Evolutionary conservation across 2,329 filamentous ascomycete species (phyloP).

Genomic region (Calonectria hongkongensis): DNA sequence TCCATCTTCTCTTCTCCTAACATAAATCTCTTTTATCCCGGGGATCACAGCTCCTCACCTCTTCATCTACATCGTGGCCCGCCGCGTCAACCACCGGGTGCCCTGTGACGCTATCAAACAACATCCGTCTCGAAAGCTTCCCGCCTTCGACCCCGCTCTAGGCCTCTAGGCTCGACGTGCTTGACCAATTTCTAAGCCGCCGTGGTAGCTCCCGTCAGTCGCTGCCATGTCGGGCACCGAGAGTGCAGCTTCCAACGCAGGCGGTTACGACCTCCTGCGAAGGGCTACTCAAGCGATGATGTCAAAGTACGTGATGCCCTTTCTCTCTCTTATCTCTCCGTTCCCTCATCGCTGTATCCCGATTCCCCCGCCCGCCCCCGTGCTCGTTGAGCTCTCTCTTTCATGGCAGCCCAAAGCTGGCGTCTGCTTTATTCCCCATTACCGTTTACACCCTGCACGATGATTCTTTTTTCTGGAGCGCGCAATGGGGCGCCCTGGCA

Average conservation of each 20-base stretch:
- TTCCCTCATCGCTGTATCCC: slow-evolving; percentile 31
- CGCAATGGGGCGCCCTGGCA: slow-evolving; percentile 33
- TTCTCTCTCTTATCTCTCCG: slow-evolving; percentile 49
- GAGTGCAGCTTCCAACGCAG: slow-evolving; percentile 61
- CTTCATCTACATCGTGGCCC: slow-evolving; percentile 30
- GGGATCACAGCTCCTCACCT: slow-evolving; percentile 39
- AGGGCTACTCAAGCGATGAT: slow-evolving; percentile 79
- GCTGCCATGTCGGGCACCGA: slow-evolving; percentile 71
- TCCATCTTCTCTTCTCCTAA: slow-evolving; percentile 51
- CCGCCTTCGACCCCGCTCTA: slow-evolving; percentile 46
- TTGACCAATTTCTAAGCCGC: slow-evolving; percentile 48
- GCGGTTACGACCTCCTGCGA: slow-evolving; percentile 74
- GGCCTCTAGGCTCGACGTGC: slow-evolving; percentile 44
- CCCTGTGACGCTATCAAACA: slow-evolving; percentile 47
- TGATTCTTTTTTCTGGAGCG: slow-evolving; percentile 33
- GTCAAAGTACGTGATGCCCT: slow-evolving; percentile 72
- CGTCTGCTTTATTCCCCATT: slow-evolving; percentile 25
- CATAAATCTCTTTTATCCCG: slow-evolving; percentile 38
- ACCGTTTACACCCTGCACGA: slow-evolving; percentile 11
- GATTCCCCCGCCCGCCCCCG: slow-evolving; percentile 34
- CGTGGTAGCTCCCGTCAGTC: slow-evolving; percentile 51
- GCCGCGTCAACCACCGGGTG: slow-evolving; percentile 42
- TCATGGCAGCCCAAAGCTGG: slow-evolving; percentile 45
- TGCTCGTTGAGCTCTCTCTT: slow-evolving; percentile 18
- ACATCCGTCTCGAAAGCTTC: slow-evolving; percentile 34